A percentile compares a stretch with the other conserved stretches of the same genome.
Conservation (phyloP, 306 rosid species). For the Trichosanthes truncata region DNA sequence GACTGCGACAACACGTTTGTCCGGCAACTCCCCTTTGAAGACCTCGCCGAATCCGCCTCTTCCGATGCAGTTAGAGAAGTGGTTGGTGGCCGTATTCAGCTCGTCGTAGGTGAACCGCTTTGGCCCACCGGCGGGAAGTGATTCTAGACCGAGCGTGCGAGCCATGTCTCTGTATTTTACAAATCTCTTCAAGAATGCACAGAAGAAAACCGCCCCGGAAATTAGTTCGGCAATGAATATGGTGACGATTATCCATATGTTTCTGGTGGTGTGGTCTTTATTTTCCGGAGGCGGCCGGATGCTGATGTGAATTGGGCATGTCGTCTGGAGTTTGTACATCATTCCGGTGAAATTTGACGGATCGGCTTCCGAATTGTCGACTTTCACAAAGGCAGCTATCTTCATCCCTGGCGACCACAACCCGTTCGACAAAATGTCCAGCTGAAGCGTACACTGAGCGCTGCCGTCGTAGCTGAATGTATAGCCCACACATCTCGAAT, state of each 20-base stretch:
- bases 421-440: slow-evolving; percentile 33
- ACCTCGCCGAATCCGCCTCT: slow-evolving; percentile 89
- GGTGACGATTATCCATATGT: slow-evolving; percentile 51
- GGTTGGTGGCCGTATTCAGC: slow-evolving; percentile 69
- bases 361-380: slow-evolving; percentile 38
- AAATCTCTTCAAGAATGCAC: slow-evolving; percentile 72
- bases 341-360: slow-evolving; percentile 48
- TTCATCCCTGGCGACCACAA: slow-evolving; percentile 75
- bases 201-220: slow-evolving; percentile 61
- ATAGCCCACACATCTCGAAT: slow-evolving; percentile 37
- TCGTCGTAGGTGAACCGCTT: slow-evolving; percentile 63
- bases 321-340: slow-evolving; percentile 51
- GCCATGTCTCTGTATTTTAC: slow-evolving; percentile 92
- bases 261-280: slow-evolving; percentile 49
- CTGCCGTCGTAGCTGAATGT: slow-evolving; percentile 52
- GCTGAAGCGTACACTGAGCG: slow-evolving; percentile 28
- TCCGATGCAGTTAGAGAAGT: slow-evolving; percentile 62
- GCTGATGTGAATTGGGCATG: slow-evolving; percentile 63
- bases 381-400: slow-evolving; percentile 38
- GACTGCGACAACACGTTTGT: slow-evolving; percentile 76
- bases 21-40: slow-evolving; percentile 57
- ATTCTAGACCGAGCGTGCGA: slow-evolving; percentile 73
- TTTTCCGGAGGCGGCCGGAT: slow-evolving; percentile 56
- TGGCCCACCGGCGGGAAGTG: slow-evolving; percentile 89
- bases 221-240: slow-evolving; percentile 69